Evolutionary conservation across 2,329 filamentous ascomycete species (phyloP), one percentile per base, ranked within the genome.

Genomic region (Botrytis fragariae): DNA sequence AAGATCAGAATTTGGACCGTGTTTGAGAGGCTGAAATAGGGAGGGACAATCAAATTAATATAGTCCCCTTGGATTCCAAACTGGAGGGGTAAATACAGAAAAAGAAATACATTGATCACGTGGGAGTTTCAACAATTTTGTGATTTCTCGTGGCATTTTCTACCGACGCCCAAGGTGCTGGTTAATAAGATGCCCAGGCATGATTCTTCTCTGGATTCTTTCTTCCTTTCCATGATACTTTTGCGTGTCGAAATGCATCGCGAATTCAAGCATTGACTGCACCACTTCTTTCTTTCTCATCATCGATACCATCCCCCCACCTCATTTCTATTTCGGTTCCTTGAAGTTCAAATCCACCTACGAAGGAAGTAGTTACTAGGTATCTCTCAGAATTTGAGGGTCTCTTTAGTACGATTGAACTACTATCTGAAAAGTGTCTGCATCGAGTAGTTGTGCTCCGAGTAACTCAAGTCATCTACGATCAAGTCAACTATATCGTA

Each of bases 1-100:
- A 68, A 32, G 25, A 57, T 42, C 65, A 44, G 37, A 59, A 69
- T 57, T 42, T 32, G 48, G n/a, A 37, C 48, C 65, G 65, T 69
- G 48, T 42, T 42, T n/a, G 48, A 42, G 45, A 54, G 45, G 4
- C 44, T 35, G 44, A 37, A 67, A 37, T 20, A 29, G 14, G 44
- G 48, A 39, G 64, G 32, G 39, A 42, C 35, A 42, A 57, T 57
- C 51, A 29, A 29, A 29, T 68, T 37, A 29, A 68, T 68, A 12
- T 25, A 35, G 22, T 39, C 22, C 63, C 44, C 29, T 65, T 32
- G 29, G 32, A n/a, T 29, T 10, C 29, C 48, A 48, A 65, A 65
- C 63, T 65, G 29, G 63, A 32, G 63, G 63, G 63, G 63, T 48
- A 48, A 32, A 12, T 29, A 29, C n/a, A 57, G 29, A 4, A 16